Evolutionary conservation across 371 early-diverging fungal species (phyloP).

Genomic region (Sporodiniella umbellata): DNA sequence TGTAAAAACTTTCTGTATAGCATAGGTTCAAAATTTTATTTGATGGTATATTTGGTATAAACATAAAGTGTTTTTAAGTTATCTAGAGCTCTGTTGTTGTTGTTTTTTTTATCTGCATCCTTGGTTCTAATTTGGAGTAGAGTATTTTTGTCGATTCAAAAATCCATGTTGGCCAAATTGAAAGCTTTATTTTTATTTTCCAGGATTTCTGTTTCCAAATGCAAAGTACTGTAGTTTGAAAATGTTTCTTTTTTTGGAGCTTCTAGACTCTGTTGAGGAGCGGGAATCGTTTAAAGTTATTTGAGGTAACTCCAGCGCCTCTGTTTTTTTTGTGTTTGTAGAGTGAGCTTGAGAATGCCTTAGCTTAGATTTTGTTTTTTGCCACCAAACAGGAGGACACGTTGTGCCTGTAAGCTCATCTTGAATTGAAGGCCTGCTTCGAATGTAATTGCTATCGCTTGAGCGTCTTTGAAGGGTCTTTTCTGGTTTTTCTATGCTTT

Average conservation of each 20-base stretch:
- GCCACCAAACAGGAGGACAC: slow-evolving; percentile 30
- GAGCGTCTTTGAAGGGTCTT: neutral
- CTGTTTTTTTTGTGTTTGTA: neutral
- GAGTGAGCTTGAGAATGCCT: slow-evolving; percentile 14
- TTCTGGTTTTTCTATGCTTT: neutral
- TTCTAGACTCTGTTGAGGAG: neutral
- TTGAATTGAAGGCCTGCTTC: slow-evolving; percentile 7
- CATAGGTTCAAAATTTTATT: no score
- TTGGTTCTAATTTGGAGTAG: no score
- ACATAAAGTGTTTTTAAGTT: no score
- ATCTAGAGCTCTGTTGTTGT: no score
- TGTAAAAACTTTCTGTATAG: no score
- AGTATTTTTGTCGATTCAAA: neutral
- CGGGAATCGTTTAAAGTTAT: neutral
- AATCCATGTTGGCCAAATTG: neutral
- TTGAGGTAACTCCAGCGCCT: neutral
- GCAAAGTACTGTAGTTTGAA: neutral
- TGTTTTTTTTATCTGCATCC: no score
- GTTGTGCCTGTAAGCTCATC: slow-evolving; percentile 25
- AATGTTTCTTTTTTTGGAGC: neutral
- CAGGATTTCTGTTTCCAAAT: no score
- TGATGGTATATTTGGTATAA: no score
- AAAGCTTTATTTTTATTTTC: no score
- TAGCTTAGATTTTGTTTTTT: slow-evolving; percentile 19
- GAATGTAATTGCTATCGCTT: slow-evolving; percentile 1